Evolutionary conservation across 495 filamentous ascomycete genomes (phyloP), one percentile per base, ranked within the genome.

Genomic region (Penicillium verhagenii): DNA sequence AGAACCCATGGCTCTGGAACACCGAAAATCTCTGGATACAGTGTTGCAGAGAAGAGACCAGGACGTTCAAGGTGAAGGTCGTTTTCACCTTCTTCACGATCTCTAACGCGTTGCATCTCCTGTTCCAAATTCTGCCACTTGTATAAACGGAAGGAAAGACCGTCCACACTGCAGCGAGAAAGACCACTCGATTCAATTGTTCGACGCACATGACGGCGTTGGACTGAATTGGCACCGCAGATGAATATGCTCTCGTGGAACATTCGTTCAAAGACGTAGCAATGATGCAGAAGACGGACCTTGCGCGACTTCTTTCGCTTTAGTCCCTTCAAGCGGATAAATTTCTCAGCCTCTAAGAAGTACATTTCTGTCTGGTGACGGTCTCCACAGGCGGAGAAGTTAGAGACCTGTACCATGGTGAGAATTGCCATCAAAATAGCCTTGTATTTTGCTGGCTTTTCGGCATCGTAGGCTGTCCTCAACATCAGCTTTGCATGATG

Each of bases 181-280:
- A 63, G 42, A n/a, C 60, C 60, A 19, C 57, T 60, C 0, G 57
- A 55, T 24, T 64, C 54, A 29, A 60, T 60, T 4, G 57, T 54
- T 16, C 42, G 47, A 1, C 53, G 57, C 4, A 64, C 43, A 33
- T 46, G 50, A 10, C 39, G 48, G 1, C 60, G 53, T 23, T 60
- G 57, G 16, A 29, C 45, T 6, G 60, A 64, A 21, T 57, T 60
- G 11, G 53, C 56, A 18, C 56, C 60, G 19, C 56, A 56, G 16
- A 63, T 51, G 21, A 63, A 63, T 10, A 63, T 60, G n/a, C 61
- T 67, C 52, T 70, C 67, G 29, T 70, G 58, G 29, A 70, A 64
- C 21, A 70, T 61, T 0, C 65, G 60, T 18, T 65, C 56, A 18
- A 64, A 66, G 5, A 61, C 60, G 37, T 70, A 70, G 37, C 64